Evolutionary conservation across 2,329 filamentous ascomycete species (phyloP).

Genomic region (Ophiostoma perfectum): DNA sequence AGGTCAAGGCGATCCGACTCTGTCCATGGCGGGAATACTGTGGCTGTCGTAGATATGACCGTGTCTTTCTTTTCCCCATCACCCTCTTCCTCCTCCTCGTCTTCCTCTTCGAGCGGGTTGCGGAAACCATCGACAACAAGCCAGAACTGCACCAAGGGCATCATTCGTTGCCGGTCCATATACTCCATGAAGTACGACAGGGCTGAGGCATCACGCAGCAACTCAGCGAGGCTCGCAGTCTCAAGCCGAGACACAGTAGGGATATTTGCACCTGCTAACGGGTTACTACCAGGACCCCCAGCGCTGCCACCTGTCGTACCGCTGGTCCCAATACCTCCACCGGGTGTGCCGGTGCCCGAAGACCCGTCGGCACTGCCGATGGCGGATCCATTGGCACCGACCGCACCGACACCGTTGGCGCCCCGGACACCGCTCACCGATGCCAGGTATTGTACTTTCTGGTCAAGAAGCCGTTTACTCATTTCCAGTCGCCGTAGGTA

Average conservation of each 20-base stretch:
- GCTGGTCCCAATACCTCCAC: neutral
- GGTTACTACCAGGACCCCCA: conserved; percentile 27
- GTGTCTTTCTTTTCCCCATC: conserved; percentile 56
- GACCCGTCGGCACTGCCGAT: conserved; percentile 3
- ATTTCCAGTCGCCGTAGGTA: conserved; percentile 89
- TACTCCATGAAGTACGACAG: conserved; percentile 99
- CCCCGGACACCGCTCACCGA: conserved; percentile 33
- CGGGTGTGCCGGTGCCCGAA: conserved; percentile 5
- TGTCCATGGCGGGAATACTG: conserved; percentile 56
- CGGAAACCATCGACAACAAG: conserved; percentile 95
- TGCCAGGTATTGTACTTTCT: conserved; percentile 77
- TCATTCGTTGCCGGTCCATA: conserved; percentile 85
- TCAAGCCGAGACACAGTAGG: conserved; percentile 58
- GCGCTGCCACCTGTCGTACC: neutral
- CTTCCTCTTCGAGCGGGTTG: conserved; percentile 84
- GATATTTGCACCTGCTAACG: conserved; percentile 16
- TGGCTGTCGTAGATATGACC: conserved; percentile 47
- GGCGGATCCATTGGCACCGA: neutral
- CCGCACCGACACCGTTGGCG: neutral
- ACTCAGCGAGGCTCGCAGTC: conserved; percentile 70
- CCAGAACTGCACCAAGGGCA: conserved; percentile 95
- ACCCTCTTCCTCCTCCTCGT: conserved; percentile 62
- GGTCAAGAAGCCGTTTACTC: conserved; percentile 82
- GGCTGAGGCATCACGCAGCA: conserved; percentile 84
- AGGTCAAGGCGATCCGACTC: conserved; percentile 82